phyloP scores from a whole-genome alignment of 1,284 basidiomycete species.

The Rhodotorula sp. region DNA sequence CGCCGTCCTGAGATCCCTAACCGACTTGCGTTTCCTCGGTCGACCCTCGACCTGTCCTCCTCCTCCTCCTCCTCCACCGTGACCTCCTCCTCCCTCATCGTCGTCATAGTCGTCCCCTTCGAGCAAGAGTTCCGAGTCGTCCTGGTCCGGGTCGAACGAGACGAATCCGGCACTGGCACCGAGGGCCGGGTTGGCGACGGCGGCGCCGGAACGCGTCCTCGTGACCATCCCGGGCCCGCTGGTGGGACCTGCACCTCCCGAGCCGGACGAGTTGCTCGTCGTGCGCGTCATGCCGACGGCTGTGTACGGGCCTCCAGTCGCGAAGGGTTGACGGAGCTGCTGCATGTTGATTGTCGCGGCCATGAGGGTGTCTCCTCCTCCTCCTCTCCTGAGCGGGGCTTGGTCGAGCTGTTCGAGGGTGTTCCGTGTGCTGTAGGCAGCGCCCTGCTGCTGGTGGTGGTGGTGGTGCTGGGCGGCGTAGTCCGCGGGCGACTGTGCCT shows the following conservation, averaged over 20 bases:
- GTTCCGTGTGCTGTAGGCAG: no score
- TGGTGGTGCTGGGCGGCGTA: not conserved
- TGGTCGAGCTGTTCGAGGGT: not conserved
- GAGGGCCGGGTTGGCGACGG: not conserved
- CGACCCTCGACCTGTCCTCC: constrained; percentile 13
- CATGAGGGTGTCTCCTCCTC: not conserved
- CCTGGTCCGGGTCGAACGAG: constrained; percentile 37
- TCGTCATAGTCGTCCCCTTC: constrained; percentile 28
- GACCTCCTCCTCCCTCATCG: constrained; percentile 11
- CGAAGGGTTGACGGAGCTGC: not conserved
- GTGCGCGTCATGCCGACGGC: constrained; percentile 9
- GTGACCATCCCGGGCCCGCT: not conserved
- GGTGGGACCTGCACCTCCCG: not conserved
- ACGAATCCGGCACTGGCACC: constrained; percentile 13
- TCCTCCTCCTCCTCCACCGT: not conserved
- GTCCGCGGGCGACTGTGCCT: not conserved
- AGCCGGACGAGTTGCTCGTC: constrained; percentile 1
- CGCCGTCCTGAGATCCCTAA: constrained; percentile 27
- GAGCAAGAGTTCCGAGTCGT: constrained; percentile 11
- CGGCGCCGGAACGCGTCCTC: not conserved
- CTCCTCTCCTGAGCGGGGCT: not conserved
- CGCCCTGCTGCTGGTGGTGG: not conserved
- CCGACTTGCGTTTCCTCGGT: constrained; percentile 38
- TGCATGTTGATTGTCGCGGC: no score
- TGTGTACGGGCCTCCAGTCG: not conserved